Conservation (phyloP, 331 rosid species). For the Ulmus americana region DNA sequence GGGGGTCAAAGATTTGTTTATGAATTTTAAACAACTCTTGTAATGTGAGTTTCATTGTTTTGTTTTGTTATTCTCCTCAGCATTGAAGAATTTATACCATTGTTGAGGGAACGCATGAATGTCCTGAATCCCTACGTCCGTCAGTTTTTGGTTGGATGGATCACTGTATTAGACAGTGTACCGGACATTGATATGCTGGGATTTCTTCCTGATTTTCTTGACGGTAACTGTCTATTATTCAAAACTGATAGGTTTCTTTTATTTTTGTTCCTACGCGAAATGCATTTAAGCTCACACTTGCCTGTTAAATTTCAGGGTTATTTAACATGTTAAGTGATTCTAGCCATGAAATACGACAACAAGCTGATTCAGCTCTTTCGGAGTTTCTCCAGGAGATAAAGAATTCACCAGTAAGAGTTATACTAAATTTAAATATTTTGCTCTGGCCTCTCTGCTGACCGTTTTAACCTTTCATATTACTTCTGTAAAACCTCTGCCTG, state of each 20-base stretch:
- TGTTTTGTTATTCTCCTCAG: constrained; percentile 36
- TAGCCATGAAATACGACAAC: constrained; percentile 94
- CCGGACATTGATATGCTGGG: constrained; percentile 99
- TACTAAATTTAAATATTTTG: constrained; percentile 21
- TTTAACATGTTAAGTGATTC: constrained; percentile 97
- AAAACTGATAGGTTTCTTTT: constrained; percentile 1
- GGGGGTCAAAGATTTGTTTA: not conserved
- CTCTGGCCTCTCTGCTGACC: not conserved
- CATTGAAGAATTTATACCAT: constrained; percentile 93
- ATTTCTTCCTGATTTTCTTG: constrained; percentile 98
- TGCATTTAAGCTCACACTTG: constrained; percentile 27
- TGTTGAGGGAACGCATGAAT: constrained; percentile 99
- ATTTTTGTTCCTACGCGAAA: constrained; percentile 9
- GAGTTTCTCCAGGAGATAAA: constrained; percentile 99
- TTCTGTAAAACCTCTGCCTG: not conserved
- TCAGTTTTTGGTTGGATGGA: constrained; percentile 99
- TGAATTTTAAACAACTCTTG: not conserved
- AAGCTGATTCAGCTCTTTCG: constrained; percentile 96
- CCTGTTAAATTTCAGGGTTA: constrained; percentile 59
- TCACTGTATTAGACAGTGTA: constrained; percentile 94
- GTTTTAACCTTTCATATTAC: not conserved
- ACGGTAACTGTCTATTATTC: constrained; percentile 47
- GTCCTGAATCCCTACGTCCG: constrained; percentile 95
- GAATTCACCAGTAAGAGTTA: constrained; percentile 89
- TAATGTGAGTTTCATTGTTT: constrained; percentile 3